phyloP scores from a whole-genome alignment of 192 early-diverging fungal genomes.

The Backusella macrospora region DNA sequence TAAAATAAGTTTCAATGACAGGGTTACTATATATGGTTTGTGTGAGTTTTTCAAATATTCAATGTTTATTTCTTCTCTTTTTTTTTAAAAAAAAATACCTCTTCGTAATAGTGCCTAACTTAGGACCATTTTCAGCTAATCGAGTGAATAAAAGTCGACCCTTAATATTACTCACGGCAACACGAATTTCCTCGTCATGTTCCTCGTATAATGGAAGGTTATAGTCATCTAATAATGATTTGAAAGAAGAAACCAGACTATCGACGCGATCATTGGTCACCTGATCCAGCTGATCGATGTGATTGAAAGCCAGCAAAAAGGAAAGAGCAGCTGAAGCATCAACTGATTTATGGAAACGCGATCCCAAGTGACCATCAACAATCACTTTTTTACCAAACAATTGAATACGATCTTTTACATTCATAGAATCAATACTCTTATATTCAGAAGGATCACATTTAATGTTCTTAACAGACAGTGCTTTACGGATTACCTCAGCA shows the following conservation, averaged over 20 bases:
- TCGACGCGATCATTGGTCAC: conserved; percentile 30
- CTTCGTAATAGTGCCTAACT: conserved; percentile 72
- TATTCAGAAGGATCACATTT: conserved; percentile 24
- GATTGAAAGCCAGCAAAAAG: conserved; percentile 47
- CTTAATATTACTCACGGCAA: conserved; percentile 73
- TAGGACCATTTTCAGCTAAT: conserved; percentile 86
- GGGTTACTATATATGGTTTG: conserved; percentile 62
- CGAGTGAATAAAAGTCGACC: conserved; percentile 84
- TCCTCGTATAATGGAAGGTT: conserved; percentile 87
- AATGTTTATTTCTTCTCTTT: conserved; percentile 9
- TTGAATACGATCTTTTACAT: conserved; percentile 47
- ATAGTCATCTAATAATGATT: conserved; percentile 77
- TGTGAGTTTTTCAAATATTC: conserved; percentile 5
- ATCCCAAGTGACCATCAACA: conserved; percentile 43
- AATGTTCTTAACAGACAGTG: conserved; percentile 37
- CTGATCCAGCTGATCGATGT: background rate
- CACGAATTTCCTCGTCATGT: conserved; percentile 77
- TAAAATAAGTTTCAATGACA: conserved; percentile 97
- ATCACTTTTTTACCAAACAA: conserved; percentile 48
- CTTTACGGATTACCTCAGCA: conserved; percentile 44
- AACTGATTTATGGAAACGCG: conserved; percentile 61
- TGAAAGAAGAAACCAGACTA: conserved; percentile 50
- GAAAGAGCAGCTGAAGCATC: conserved; percentile 46
- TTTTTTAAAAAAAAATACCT: conserved; percentile 44
- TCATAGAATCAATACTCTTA: conserved; percentile 38